Evolutionary conservation across 441 rosid genomes (phyloP).

Genomic region (Populus hybrid): DNA sequence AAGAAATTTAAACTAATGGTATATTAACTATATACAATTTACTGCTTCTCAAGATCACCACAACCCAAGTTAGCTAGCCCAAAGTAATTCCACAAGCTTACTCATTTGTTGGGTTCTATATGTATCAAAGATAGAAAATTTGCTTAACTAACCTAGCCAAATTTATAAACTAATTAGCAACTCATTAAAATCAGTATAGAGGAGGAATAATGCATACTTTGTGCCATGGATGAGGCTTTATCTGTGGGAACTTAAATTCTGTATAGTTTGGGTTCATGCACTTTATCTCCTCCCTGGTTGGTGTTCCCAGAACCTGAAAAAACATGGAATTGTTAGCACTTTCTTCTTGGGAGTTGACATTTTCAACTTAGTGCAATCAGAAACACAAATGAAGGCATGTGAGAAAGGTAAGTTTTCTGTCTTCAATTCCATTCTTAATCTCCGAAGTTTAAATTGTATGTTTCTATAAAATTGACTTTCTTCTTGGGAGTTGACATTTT

Average conservation of each 20-base stretch:
- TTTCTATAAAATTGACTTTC: neutral
- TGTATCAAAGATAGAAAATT: neutral
- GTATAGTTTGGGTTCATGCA: conserved; percentile 99
- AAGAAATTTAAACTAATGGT: neutral
- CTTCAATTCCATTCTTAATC: neutral
- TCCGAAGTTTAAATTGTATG: conserved; percentile 3
- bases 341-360: neutral
- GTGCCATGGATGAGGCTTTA: conserved; percentile 99
- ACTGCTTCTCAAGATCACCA: neutral
- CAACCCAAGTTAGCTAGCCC: neutral
- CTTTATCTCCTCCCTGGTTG: conserved; percentile 98
- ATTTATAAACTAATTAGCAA: neutral
- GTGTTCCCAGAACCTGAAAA: conserved; percentile 93
- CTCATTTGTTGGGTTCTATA: neutral
- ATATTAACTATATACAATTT: neutral
- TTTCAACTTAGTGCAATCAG: neutral
- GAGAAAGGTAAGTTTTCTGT: neutral
- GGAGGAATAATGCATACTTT: conserved; percentile 47
- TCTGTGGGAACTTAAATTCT: conserved; percentile 96
- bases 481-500: neutral
- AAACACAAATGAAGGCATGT: neutral
- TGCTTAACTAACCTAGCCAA: neutral
- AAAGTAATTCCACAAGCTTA: neutral
- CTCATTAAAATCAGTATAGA: neutral
- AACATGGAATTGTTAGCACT: neutral